Percentiles rank a stretch among this genome's conserved stretches.
phyloP scores from a whole-genome alignment of 306 rosid genomes.

The Cercis canadensis region DNA sequence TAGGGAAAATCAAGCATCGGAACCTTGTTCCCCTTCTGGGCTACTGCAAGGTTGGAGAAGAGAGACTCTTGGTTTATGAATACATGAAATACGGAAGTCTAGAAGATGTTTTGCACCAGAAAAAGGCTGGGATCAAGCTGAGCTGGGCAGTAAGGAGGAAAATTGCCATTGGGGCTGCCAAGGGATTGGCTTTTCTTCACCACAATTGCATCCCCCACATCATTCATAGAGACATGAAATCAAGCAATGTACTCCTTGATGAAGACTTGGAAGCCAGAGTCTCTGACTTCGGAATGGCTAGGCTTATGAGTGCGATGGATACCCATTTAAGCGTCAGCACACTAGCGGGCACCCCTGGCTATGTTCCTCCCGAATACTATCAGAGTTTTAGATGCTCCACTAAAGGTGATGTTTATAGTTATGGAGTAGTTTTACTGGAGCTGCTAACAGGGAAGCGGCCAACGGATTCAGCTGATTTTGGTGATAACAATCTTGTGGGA shows the following conservation, averaged over 20 bases:
- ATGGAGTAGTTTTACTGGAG: constrained; percentile 73
- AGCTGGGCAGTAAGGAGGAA: constrained; percentile 72
- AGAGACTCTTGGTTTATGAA: constrained; percentile 70
- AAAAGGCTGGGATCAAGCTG: constrained; percentile 59
- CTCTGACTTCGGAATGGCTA: constrained; percentile 79
- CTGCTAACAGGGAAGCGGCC: constrained; percentile 68
- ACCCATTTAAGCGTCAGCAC: constrained; percentile 84
- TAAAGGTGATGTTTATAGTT: constrained; percentile 73
- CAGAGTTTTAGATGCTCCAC: constrained; percentile 72
- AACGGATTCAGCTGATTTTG: constrained; percentile 73
- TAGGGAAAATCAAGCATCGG: constrained; percentile 74
- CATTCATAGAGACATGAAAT: constrained; percentile 78
- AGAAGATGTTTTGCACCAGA: constrained; percentile 70
- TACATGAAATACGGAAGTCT: constrained; percentile 74
- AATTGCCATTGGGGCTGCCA: constrained; percentile 70
- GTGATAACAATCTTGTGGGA: constrained; percentile 78
- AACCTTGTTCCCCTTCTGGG: constrained; percentile 78
- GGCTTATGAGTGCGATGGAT: constrained; percentile 80
- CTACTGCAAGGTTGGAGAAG: constrained; percentile 73
- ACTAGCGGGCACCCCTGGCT: constrained; percentile 76
- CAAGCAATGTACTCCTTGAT: constrained; percentile 71
- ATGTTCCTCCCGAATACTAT: constrained; percentile 81
- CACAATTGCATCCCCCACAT: constrained; percentile 72
- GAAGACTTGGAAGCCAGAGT: constrained; percentile 72
- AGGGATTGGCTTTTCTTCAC: constrained; percentile 75